Conservation (phyloP, 1,139 yeast species). For the Zygosaccharomyces sapae region DNA sequence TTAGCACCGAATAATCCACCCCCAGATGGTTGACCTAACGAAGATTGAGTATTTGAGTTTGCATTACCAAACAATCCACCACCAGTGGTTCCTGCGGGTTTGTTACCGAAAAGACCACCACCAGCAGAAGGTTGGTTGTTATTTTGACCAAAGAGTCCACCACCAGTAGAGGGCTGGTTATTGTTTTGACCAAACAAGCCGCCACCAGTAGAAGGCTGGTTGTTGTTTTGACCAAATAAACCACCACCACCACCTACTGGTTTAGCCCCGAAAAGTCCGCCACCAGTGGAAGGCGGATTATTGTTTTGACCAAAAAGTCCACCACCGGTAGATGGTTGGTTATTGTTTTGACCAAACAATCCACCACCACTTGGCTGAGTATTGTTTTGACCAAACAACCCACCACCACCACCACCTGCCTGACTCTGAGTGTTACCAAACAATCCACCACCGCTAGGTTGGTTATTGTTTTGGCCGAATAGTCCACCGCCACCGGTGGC, state of each 20-base stretch:
- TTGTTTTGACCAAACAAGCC: conserved; percentile 34
- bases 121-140: conserved; percentile 23
- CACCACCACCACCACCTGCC: conserved; percentile 28
- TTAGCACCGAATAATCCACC: conserved; percentile 27
- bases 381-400: conserved; percentile 26
- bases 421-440: conserved; percentile 26
- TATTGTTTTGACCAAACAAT: conserved; percentile 34
- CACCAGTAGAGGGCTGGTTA: conserved; percentile 8
- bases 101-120: conserved; percentile 36
- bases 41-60: background rate
- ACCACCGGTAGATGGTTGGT: conserved; percentile 22
- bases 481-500: conserved; percentile 39
- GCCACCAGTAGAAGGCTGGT: conserved; percentile 23
- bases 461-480: conserved; percentile 28
- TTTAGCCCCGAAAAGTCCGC: conserved; percentile 36
- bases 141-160: conserved; percentile 32
- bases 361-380: conserved; percentile 19
- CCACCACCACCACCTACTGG: conserved; percentile 25
- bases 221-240: conserved; percentile 35
- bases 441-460: conserved; percentile 32
- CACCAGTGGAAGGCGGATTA: too few relatives aligned
- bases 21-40: conserved; percentile 3
- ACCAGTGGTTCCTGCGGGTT: conserved; percentile 3
- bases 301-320: conserved; percentile 37
- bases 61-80: conserved; percentile 26